Evolutionary conservation across 148 eudicot species (phyloP), one percentile per base, ranked within the genome.

Genomic region (Vaccinium darrowii): DNA sequence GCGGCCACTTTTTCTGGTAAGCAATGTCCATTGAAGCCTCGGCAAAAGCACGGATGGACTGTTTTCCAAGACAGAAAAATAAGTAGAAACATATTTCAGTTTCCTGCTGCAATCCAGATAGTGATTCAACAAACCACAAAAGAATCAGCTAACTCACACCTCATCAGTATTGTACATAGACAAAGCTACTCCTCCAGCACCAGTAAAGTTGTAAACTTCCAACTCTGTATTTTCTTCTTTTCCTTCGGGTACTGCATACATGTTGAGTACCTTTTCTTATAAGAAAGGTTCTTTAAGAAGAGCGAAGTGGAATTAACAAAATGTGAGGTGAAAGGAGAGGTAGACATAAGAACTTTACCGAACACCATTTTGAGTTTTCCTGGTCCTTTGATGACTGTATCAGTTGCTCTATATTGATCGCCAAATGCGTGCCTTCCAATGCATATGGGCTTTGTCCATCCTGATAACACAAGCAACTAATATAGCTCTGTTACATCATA

Each of bases 351-450:
- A 71, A n/a, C 4, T 78, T 81, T 80, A 93, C 96, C 96, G 88
- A 91, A 93, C 71, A 93, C 96, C 86, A 93, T 81, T 84, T 92
- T 92, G 83, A 93, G 96, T 76, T 86, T 92, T 79, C 96, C 96
- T 78, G 93, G 88, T 86, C 96, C 96, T 87, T 90, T 84, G 84
- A 93, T 89, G 80, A 93, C 96, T 79, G 88, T 30, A 84, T 93
- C 96, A 83, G 96, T 92, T 79, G 96, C 96, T 90, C 80, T 88
- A 82, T 93, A 93, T 77, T 93, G 96, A 87, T 93, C 94, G 16
- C 96, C 96, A 86, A 92, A 93, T 60, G 96, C 96, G 87, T 93
- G 96, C 78, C 96, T 93, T 77, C 96, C 96, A 72, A 93, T 93
- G 86, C 94, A 93, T 80, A 93, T 92, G 60, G 96, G 94, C 91